phyloP scores from a whole-genome alignment of 73 alveolate genomes.

The Diophrys sp. region DNA sequence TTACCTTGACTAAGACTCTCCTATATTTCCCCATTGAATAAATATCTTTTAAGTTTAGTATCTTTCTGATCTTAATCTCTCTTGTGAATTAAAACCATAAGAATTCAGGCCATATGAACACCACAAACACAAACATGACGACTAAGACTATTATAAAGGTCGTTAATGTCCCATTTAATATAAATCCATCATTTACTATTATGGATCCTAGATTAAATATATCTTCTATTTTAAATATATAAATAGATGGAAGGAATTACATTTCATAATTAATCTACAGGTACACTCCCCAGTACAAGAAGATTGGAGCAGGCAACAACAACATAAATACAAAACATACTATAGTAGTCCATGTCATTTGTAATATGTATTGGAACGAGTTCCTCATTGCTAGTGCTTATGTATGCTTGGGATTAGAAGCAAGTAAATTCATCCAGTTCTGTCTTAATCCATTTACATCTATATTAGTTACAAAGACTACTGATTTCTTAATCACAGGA shows the following conservation, averaged over 20 bases:
- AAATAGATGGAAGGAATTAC: neutral
- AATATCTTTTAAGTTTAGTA: neutral
- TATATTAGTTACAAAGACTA: neutral
- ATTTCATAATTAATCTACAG: neutral
- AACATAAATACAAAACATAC: too few species aligned
- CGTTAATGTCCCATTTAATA: neutral
- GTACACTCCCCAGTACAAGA: too few species aligned
- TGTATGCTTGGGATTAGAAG: too few species aligned
- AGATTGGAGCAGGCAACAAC: too few species aligned
- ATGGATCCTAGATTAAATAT: neutral
- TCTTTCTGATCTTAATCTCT: too few species aligned
- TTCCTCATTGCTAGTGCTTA: too few species aligned
- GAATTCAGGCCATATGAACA: neutral
- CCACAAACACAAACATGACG: neutral
- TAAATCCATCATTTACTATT: neutral
- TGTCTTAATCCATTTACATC: neutral
- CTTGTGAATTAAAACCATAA: neutral
- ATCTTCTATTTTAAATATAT: neutral
- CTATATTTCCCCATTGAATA: neutral
- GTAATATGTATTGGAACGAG: too few species aligned
- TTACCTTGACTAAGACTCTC: neutral
- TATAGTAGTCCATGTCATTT: too few species aligned
- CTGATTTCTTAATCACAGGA: neutral
- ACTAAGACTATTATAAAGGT: neutral
- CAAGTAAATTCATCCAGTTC: neutral